Percentiles rank a stretch among this genome's conserved stretches.
These are phyloP conservation scores for Alternaria postmessia DNA, from an alignment of 2,329 filamentous ascomycete genomes.

Conservation along the genomic window DNA sequence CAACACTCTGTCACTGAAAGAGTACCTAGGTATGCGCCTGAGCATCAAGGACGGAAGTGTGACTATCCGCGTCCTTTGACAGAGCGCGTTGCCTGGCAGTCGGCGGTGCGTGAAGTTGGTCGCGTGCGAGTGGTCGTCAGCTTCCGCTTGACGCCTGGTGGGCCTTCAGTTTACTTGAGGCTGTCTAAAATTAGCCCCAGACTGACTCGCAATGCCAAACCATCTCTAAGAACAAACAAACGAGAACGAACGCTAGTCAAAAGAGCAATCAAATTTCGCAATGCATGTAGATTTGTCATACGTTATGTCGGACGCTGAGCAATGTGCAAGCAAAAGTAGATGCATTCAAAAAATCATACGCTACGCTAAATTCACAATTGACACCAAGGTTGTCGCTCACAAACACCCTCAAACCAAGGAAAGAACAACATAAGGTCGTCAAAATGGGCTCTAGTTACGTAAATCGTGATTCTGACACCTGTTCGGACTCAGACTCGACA, in stretches of 20 bases:
- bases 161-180: constrained; percentile 24
- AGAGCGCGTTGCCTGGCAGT: neutral
- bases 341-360: constrained; percentile 4
- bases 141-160: constrained; percentile 8
- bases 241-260: constrained; percentile 3
- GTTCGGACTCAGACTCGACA: constrained; percentile 36
- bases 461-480: constrained; percentile 4
- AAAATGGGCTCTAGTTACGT: neutral
- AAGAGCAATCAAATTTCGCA: neutral
- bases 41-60: constrained; percentile 11
- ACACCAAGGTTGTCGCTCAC: constrained; percentile 11
- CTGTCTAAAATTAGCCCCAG: constrained; percentile 14
- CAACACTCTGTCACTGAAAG: neutral
- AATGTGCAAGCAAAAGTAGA: constrained; percentile 11
- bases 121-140: constrained; percentile 11
- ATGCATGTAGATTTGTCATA: neutral
- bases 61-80: constrained; percentile 9
- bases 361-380: constrained; percentile 9
- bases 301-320: constrained; percentile 2
- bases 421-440: neutral
- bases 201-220: constrained; percentile 3
- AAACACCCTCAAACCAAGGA: constrained; percentile 1
- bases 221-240: constrained; percentile 1
- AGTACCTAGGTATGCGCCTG: neutral
- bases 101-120: neutral